A percentile compares a stretch with the other conserved stretches of the same genome.
These are phyloP conservation scores for Backusella westeae DNA, from an alignment of 192 early-diverging fungal genomes.

Conservation along the genomic window DNA sequence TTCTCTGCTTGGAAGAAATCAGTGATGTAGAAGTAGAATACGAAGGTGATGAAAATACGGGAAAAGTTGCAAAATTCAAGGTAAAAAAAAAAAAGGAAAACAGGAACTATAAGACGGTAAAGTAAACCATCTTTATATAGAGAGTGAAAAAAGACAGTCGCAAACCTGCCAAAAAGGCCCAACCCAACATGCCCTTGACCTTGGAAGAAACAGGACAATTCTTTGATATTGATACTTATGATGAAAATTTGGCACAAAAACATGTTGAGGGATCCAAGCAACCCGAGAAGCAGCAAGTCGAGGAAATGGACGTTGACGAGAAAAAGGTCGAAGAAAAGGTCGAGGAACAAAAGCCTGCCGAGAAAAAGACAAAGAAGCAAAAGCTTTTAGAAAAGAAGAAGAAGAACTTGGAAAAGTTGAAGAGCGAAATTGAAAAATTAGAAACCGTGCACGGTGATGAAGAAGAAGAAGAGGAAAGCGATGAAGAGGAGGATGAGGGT, in stretches of 20 bases:
- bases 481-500: conserved; percentile 21
- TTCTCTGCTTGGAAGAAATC: conserved; percentile 86
- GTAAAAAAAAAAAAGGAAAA: conserved; percentile 35
- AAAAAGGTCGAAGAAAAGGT: neutral
- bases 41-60: conserved; percentile 58
- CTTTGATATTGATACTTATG: conserved; percentile 80
- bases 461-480: neutral
- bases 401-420: conserved; percentile 14
- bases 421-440: conserved; percentile 1
- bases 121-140: conserved; percentile 13
- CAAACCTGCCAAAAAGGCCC: conserved; percentile 36
- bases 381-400: conserved; percentile 10
- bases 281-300: neutral
- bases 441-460: conserved; percentile 39
- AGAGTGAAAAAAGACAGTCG: conserved; percentile 20
- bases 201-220: conserved; percentile 50
- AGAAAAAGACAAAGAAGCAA: conserved; percentile 20
- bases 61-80: conserved; percentile 73
- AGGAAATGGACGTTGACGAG: neutral
- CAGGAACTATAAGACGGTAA: neutral
- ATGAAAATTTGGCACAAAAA: conserved; percentile 51
- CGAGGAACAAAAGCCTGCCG: neutral
- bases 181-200: conserved; percentile 46
- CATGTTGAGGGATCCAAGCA: neutral
- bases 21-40: conserved; percentile 80